phyloP scores from a whole-genome alignment of 2,329 filamentous ascomycete genomes.

The Cadophora luteo-olivacea region DNA sequence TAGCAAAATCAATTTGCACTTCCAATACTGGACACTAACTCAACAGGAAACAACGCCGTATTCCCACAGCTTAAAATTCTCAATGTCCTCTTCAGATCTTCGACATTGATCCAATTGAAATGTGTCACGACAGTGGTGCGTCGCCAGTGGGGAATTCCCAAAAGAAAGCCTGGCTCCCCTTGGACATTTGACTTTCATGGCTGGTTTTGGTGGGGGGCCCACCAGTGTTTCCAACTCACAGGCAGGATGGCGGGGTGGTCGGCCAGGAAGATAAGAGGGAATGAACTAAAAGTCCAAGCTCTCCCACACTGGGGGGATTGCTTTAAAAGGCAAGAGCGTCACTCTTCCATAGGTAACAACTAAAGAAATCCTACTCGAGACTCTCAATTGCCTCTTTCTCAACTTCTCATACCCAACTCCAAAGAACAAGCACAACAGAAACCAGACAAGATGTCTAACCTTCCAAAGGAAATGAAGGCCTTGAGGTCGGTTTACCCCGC shows the following conservation, averaged over 20 bases:
- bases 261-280: neutral
- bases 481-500: slow-evolving; percentile 55
- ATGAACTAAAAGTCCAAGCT: slow-evolving; percentile 17
- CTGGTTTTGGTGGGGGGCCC: neutral
- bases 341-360: neutral
- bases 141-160: neutral
- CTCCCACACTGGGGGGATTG: slow-evolving; percentile 3
- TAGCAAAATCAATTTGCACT: neutral
- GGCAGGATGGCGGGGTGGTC: slow-evolving; percentile 11
- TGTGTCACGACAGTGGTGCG: slow-evolving; percentile 19
- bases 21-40: neutral
- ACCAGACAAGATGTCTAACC: slow-evolving; percentile 22
- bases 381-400: neutral
- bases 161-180: neutral
- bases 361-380: neutral
- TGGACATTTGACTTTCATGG: slow-evolving; percentile 8
- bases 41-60: neutral
- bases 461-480: slow-evolving; percentile 62
- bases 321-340: slow-evolving; percentile 12
- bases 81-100: neutral
- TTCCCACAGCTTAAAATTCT: neutral
- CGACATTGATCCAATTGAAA: slow-evolving; percentile 21
- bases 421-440: slow-evolving; percentile 9
- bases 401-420: neutral
- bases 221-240: neutral